Conservation (phyloP, 306 rosid genomes). For the Lotus japonicus region DNA sequence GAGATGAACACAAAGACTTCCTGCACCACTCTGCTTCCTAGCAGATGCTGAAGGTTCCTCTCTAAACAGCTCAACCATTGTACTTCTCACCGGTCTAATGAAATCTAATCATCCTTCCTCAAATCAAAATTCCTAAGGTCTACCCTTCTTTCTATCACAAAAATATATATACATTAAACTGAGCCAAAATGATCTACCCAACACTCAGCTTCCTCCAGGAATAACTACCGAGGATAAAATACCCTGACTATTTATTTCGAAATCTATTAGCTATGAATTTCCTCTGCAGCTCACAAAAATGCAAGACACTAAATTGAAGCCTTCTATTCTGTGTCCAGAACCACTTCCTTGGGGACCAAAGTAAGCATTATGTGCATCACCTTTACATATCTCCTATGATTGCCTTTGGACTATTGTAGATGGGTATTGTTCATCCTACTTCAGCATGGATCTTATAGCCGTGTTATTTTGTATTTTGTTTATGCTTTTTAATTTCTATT, state of each 20-base stretch:
- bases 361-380: not conserved
- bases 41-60: not conserved
- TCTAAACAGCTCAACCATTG: not conserved
- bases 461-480: not conserved
- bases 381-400: too few relatives aligned
- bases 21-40: not conserved
- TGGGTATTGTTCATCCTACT: too few relatives aligned
- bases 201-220: not conserved
- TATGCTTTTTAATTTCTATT: too few relatives aligned
- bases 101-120: not conserved
- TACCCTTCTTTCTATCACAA: not conserved
- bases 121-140: not conserved
- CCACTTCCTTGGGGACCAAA: not conserved
- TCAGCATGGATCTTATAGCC: not conserved
- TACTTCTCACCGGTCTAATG: not conserved
- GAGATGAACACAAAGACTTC: not conserved
- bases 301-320: not conserved
- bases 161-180: not conserved
- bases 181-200: not conserved
- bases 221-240: not conserved
- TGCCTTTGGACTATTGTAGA: too few relatives aligned
- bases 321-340: not conserved
- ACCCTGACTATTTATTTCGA: not conserved
- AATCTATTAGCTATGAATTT: not conserved
- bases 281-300: not conserved